These are phyloP conservation scores for Athelia psychrophila DNA, from an alignment of 1,284 basidiomycete species.

Conservation along the genomic window DNA sequence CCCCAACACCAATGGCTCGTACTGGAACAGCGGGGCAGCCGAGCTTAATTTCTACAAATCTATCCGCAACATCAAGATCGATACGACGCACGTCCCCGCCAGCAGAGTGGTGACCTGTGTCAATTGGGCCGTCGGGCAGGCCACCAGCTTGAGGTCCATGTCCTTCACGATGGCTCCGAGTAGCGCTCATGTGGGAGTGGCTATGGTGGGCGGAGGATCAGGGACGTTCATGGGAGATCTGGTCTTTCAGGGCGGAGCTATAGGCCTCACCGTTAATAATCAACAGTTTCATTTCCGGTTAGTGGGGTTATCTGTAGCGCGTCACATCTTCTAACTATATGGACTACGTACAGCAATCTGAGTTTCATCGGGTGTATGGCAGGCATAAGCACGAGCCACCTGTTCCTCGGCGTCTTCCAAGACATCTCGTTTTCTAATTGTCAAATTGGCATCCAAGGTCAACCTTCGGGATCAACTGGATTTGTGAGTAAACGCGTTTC, in stretches of 20 bases:
- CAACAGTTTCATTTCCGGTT: neutral
- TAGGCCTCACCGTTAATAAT: neutral
- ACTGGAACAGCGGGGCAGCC: neutral
- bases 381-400: neutral
- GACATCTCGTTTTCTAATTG: neutral
- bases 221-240: neutral
- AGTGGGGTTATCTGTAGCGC: neutral
- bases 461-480: neutral
- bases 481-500: no score
- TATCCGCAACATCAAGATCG: neutral
- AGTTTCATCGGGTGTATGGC: neutral
- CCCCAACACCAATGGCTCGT: neutral
- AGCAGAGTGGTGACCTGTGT: neutral
- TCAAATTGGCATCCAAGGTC: neutral
- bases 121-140: neutral
- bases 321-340: neutral
- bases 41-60: neutral
- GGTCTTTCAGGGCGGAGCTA: neutral
- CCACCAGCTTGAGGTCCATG: neutral
- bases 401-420: neutral
- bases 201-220: neutral
- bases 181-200: neutral
- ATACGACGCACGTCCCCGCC: neutral
- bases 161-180: neutral
- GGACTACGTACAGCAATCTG: neutral